Conservation (phyloP, 768 basidiomycete genomes). For the Hypholoma fasciculare region DNA sequence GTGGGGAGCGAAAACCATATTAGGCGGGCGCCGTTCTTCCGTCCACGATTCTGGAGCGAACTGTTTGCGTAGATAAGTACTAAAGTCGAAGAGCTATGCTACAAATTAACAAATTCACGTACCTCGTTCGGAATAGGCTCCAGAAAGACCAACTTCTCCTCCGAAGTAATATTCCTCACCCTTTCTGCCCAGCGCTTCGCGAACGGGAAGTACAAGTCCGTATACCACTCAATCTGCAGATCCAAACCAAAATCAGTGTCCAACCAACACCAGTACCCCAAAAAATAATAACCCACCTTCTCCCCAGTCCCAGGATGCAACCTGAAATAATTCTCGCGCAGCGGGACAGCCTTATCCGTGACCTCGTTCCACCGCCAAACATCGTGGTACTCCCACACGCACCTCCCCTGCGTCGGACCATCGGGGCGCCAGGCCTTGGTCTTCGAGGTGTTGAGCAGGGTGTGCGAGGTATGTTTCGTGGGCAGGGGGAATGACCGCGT, state of each 20-base stretch:
- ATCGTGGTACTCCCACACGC: conserved; percentile 89
- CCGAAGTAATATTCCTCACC: conserved; percentile 47
- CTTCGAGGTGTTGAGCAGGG: conserved; percentile 59
- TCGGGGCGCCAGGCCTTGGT: conserved; percentile 70
- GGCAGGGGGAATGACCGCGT: conserved; percentile 89
- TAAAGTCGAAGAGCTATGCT: conserved; percentile 1
- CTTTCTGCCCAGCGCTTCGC: conserved; percentile 64
- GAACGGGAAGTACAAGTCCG: conserved; percentile 83
- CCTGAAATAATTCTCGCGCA: conserved; percentile 85
- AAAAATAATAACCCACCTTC: conserved; percentile 39
- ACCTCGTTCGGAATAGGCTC: conserved; percentile 97
- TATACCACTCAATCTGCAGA: conserved; percentile 79
- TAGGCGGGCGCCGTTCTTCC: conserved; percentile 35
- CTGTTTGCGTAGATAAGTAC: conserved; percentile 34
- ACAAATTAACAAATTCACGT: conserved; percentile 1
- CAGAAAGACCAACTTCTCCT: conserved; percentile 66
- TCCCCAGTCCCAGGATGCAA: conserved; percentile 63
- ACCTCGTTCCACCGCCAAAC: conserved; percentile 87
- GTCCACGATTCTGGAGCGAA: conserved; percentile 83
- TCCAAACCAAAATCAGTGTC: too few relatives aligned
- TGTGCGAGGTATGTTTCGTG: conserved; percentile 60
- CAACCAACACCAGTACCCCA: too few relatives aligned
- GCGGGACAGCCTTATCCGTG: conserved; percentile 66
- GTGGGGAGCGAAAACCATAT: conserved; percentile 39
- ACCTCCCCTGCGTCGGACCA: conserved; percentile 71